Base-by-base conservation (phyloP, 306 rosid species). In the Acmispon strigosus region DNA sequence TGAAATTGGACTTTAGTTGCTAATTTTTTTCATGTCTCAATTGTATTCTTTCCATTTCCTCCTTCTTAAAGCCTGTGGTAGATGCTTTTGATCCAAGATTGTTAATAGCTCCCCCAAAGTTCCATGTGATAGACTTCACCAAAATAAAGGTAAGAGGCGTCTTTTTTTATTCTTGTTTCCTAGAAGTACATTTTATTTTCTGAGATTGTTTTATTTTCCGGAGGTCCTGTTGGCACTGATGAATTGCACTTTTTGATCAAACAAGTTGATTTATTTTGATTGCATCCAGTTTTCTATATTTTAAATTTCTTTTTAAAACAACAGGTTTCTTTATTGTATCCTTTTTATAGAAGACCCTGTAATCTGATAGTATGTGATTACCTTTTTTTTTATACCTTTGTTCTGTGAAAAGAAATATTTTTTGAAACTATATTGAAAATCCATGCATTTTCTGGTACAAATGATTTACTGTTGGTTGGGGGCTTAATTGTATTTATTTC, bases 51-150 rank as follows among this genome's bases (percentile, higher is more conserved):
- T 50, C 27, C 55, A 7, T 59, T 86, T 76, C 6, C 32, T 34
- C 61, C 64, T 82, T 47, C 58, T 13, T 66, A 64, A 84, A 90
- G 99, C 99, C 99, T 34, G 99, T 95, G 61, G 97, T 95, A 44
- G 99, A 95, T 85, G 99, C 99, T 67, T 95, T 95, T 81, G 99
- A 95, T 86, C 96, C 99, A 63, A 87, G 97, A 79, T 81, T 95
- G 49, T 81, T 95, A 78, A 73, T 91, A 57, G 88, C 99, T 84
- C 86, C 99, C 62, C 82, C 97, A 47, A 84, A 82, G 53, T 84
- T 78, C 77, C 99, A 95, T 70, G 84, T 87, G 73, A 62, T 89
- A 64, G 97, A 95, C 90, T 95, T 95, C 73, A 79, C 85, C 75
- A 87, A 86, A 75, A 62, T 82, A 48, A 89, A 87, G 88, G 97